A percentile compares a stretch with the other conserved stretches of the same genome.
These are phyloP conservation scores for Abortiporus biennis DNA, from an alignment of 1,284 basidiomycete genomes.

Conservation along the genomic window DNA sequence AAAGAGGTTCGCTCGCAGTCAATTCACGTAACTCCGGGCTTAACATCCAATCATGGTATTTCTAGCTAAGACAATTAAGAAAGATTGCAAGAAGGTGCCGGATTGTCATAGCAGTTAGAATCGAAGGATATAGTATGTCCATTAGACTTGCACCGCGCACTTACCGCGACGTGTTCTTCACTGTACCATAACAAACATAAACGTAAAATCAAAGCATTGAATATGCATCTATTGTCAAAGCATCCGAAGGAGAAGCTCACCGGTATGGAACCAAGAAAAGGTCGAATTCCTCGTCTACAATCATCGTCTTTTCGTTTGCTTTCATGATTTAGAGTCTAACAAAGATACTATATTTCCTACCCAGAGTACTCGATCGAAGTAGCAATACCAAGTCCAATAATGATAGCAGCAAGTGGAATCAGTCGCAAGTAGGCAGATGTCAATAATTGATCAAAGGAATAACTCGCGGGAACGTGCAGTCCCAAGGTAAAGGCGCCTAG, in stretches of 20 bases:
- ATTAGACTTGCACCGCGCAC: too few relatives aligned
- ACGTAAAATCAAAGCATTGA: background rate
- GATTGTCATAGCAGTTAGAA: too few relatives aligned
- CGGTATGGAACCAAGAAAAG: constrained; percentile 73
- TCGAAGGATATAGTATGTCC: too few relatives aligned
- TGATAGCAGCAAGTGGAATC: too few relatives aligned
- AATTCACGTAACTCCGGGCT: constrained; percentile 67
- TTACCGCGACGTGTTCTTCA: constrained; percentile 56
- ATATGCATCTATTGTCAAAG: background rate
- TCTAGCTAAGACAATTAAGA: constrained; percentile 35
- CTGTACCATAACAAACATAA: constrained; percentile 20
- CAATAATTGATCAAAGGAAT: too few relatives aligned
- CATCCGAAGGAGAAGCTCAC: constrained; percentile 24
- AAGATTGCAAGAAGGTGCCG: background rate
- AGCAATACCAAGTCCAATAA: too few relatives aligned
- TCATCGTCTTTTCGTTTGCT: constrained; percentile 10
- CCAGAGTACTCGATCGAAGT: background rate
- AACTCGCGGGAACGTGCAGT: too few relatives aligned
- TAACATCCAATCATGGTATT: constrained; percentile 91
- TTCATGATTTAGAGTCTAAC: constrained; percentile 11
- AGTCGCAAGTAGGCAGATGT: too few relatives aligned
- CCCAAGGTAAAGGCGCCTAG: too few relatives aligned
- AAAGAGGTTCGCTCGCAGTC: constrained; percentile 85
- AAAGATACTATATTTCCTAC: too few relatives aligned
- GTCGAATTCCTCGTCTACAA: constrained; percentile 61